Base-by-base conservation (phyloP, 176 grass and related monocot species). In the Musa beccarii region DNA sequence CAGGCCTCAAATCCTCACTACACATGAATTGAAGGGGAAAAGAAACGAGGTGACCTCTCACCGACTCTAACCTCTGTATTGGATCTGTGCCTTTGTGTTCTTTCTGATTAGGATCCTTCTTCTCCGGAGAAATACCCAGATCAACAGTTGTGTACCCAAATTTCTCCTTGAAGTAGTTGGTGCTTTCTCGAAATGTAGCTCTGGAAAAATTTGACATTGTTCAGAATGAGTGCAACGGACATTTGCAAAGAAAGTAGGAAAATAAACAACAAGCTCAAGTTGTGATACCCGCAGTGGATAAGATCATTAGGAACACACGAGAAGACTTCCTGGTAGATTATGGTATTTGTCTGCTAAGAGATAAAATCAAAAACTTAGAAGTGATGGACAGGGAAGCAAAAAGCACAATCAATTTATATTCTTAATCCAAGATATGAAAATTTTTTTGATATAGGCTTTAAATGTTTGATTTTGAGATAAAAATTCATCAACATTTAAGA, bases 21-120 rank as follows among this genome's bases (percentile, higher is more conserved):
- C 84, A 83, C 92, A 96, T 91, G 76, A 96, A 96, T 25, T 91
- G 69, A 66, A 96, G 74, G 3, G 92, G 86, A 75, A 96, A 96
- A 34, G 70, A 81, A 80, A 96, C 92, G 65, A 96, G 81, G 74
- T 86, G 81, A 55, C 88, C 92, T 63, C 76, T 75, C 13, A 96
- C 66, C 1, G 79, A 83, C 51, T 87, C 59, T 71, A 93, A 78
- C 68, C 63, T 76, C 65, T 89, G 78, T 52, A 79, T 66, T 17
- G 85, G 83, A 50, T 89, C 76, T 0, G 28, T 78, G 68, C 61
- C 53, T 76, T 68, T 82, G 50, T 70, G 51, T 20, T 66, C 80
- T 68, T 77, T 66, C 59, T 87, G 79, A 23, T 85, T 24, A 51
- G 79, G 72, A 71, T 77, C 91, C 53, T 64, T n/a, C 29, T 74